Conservation (phyloP, 306 rosid genomes). For the Vigna nakashimae region DNA sequence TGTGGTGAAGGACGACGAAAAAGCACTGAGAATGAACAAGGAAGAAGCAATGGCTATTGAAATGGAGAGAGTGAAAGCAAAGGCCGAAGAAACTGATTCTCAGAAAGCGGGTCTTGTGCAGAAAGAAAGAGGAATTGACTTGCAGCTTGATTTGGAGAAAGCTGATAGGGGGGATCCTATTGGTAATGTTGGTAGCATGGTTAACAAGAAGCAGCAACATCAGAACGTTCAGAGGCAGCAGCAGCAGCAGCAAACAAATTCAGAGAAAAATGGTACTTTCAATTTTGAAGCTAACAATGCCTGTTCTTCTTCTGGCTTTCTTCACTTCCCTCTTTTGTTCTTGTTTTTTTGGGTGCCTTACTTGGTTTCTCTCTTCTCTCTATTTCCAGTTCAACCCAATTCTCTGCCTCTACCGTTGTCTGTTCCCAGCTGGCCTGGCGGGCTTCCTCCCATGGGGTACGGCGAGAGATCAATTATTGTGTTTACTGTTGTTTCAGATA, state of each 20-base stretch:
- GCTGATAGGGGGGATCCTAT: constrained; percentile 61
- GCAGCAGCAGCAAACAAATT: constrained; percentile 34
- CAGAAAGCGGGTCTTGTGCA: constrained; percentile 47
- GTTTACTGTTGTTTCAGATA: constrained; percentile 18
- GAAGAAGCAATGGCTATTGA: constrained; percentile 61
- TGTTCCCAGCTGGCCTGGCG: constrained; percentile 87
- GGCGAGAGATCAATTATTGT: constrained; percentile 44
- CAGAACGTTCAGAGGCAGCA: constrained; percentile 58
- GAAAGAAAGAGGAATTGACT: constrained; percentile 67
- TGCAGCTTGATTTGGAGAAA: constrained; percentile 83
- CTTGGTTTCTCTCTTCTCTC: constrained; percentile 14
- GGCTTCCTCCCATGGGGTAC: constrained; percentile 95
- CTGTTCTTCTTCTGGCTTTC: not conserved
- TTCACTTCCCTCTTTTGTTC: not conserved
- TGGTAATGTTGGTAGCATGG: constrained; percentile 43
- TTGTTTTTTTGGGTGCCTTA: constrained; percentile 29
- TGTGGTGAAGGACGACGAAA: constrained; percentile 62
- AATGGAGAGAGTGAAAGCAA: constrained; percentile 53
- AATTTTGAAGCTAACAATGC: not conserved
- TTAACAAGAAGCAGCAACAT: constrained; percentile 59
- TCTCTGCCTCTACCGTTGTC: constrained; percentile 77
- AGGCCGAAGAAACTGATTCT: constrained; percentile 58
- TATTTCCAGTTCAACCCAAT: constrained; percentile 62
- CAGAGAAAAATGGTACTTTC: constrained; percentile 70
- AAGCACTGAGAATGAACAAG: constrained; percentile 56